Evolutionary conservation across 2,329 filamentous ascomycete genomes (phyloP), one percentile per base, ranked within the genome.

Genomic region (Cyphellophora attinorum): DNA sequence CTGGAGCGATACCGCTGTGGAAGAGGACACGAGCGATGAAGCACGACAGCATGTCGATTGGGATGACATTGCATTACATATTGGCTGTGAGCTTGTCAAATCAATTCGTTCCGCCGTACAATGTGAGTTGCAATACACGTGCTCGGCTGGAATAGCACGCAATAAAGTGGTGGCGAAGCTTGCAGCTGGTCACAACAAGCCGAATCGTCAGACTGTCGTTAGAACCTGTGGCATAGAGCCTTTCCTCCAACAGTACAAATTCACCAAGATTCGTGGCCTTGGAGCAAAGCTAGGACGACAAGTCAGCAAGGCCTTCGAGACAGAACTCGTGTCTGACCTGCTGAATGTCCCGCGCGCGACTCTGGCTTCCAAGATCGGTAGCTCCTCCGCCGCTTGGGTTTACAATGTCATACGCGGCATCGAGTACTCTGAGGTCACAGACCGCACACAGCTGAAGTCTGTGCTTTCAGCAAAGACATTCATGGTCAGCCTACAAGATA

Each of bases 391-490:
- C 2, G 65, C 70, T 3, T 94, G 86, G 85, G 65, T 95, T 6
- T 81, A 93, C 59, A 76, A 80, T 37, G 81, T 79, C 6, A 80
- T 95, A 34, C 76, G 89, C 11, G 89, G 91, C 2, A 74, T 86
- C 39, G 89, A 96, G 55, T 65, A 68, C 33, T 89, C 81, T 49
- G 88, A 95, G 57, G 85, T 96, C 45, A 94, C 85, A 50, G 74
- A 85, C 14, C 71, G 89, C 33, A 94, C 85, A 1, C 83, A 91
- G 51, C 93, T 95, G 62, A 94, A 95, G 56, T 91, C 83, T 12
- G 95, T 96, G 86, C 68, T 95, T 10, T 94, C 86, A 1, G 86
- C 89, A 13, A 96, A 96, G 56, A 91, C 85, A 0, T 96, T 96
- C 51, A 72, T 83, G 12, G 89, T 89, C 0, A 75, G 71, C 35